Evolutionary conservation across 768 basidiomycete species (phyloP).

Genomic region (Macrocybe gigantea): DNA sequence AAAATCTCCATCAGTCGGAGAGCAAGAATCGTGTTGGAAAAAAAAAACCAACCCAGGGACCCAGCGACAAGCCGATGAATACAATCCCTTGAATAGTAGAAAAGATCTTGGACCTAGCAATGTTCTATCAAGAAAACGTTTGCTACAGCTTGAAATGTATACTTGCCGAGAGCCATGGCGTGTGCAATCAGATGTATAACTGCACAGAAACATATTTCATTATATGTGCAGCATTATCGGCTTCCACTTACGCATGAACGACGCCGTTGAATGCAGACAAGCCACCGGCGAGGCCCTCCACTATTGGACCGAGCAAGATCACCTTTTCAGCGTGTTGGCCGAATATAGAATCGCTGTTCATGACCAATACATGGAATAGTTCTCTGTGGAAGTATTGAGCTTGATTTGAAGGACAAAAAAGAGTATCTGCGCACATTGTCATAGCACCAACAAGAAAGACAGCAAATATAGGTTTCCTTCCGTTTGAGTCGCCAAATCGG

Average conservation of each 20-base stretch:
- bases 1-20: not conserved
- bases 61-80: conserved; percentile 71
- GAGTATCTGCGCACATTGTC: conserved; percentile 47
- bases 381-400: conserved; percentile 46
- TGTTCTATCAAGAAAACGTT: not conserved
- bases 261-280: conserved; percentile 57
- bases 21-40: not conserved
- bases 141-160: too few species aligned
- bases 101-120: conserved; percentile 42
- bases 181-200: conserved; percentile 51
- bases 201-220: conserved; percentile 23
- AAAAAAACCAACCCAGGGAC: conserved; percentile 55
- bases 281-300: conserved; percentile 81
- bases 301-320: conserved; percentile 68
- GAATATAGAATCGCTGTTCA: conserved; percentile 45
- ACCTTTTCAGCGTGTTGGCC: conserved; percentile 58
- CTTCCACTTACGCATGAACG: conserved; percentile 58
- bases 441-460: conserved; percentile 64
- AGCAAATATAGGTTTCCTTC: conserved; percentile 70
- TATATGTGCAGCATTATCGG: conserved; percentile 27
- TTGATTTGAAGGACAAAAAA: not conserved
- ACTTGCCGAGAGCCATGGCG: conserved; percentile 41
- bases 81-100: conserved; percentile 69
- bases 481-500: conserved; percentile 66
- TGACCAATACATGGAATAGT: conserved; percentile 71